Percentiles rank a stretch among this genome's conserved stretches.
Conservation (phyloP, 2,329 filamentous ascomycete species). For the Aspergillus tamarii region DNA sequence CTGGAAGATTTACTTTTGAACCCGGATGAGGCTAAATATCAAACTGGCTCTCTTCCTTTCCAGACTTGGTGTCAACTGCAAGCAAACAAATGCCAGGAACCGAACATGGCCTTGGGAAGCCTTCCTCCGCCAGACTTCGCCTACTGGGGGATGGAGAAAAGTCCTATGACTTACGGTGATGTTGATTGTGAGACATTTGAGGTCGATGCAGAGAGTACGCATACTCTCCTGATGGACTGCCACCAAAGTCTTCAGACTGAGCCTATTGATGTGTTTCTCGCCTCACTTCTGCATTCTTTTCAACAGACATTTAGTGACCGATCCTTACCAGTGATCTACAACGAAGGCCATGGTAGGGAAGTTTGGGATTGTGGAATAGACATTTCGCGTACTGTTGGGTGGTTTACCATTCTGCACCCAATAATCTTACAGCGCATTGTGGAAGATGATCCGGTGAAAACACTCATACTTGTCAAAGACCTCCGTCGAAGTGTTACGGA, state of each 20-base stretch:
- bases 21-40: constrained; percentile 23
- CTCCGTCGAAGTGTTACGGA: constrained; percentile 38
- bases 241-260: constrained; percentile 39
- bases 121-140: constrained; percentile 36
- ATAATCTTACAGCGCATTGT: constrained; percentile 39
- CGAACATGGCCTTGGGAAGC: constrained; percentile 18
- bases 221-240: constrained; percentile 34
- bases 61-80: constrained; percentile 43
- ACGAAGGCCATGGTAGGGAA: constrained; percentile 55
- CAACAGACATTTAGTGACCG: constrained; percentile 47
- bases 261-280: constrained; percentile 40
- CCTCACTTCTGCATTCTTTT: constrained; percentile 49
- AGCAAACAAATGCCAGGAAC: constrained; percentile 25
- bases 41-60: constrained; percentile 37
- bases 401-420: constrained; percentile 56
- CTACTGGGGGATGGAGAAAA: constrained; percentile 39
- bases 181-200: constrained; percentile 40
- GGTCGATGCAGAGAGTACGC: constrained; percentile 31
- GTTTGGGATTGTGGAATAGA: constrained; percentile 51
- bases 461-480: constrained; percentile 43
- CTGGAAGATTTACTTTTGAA: constrained; percentile 41
- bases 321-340: constrained; percentile 47
- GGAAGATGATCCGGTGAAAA: constrained; percentile 32
- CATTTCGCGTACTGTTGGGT: constrained; percentile 54
- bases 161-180: constrained; percentile 39